These are phyloP conservation scores for Tillandsia fasciculata DNA, from an alignment of 176 grass and related monocot species.

Conservation along the genomic window DNA sequence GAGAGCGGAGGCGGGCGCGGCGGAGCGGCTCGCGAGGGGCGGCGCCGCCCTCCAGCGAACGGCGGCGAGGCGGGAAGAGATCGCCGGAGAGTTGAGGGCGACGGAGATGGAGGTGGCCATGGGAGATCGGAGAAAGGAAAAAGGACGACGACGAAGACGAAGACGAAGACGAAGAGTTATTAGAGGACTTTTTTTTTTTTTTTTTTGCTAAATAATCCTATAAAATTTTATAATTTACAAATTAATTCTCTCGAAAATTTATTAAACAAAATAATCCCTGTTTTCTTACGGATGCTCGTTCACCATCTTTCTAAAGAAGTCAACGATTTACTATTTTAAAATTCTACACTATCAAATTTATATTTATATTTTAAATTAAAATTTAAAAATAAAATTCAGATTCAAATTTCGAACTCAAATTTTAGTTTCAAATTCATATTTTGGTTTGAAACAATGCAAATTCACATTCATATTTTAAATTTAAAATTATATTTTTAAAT, in stretches of 20 bases:
- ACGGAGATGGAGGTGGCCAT: constrained; percentile 29
- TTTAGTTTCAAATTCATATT: no score
- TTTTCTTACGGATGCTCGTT: no score
- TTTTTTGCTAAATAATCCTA: background rate
- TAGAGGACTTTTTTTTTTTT: background rate
- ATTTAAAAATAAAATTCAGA: no score
- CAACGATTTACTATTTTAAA: no score
- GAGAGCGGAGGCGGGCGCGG: background rate
- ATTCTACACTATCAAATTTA: no score
- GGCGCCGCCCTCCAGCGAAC: constrained; percentile 10
- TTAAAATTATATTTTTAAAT: no score
- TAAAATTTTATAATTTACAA: background rate
- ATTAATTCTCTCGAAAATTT: background rate
- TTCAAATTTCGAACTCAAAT: no score
- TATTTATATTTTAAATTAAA: no score
- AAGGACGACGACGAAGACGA: background rate
- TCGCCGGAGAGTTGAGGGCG: constrained; percentile 8
- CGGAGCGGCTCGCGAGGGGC: background rate
- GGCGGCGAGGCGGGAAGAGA: background rate
- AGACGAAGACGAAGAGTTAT: background rate
- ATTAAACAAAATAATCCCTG: background rate
- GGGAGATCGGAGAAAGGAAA: constrained; percentile 22
- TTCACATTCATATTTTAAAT: no score
- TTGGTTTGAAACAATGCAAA: no score
- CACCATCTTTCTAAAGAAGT: no score